phyloP scores from a whole-genome alignment of 148 eudicot genomes.

The Salicornia ramosissima region DNA sequence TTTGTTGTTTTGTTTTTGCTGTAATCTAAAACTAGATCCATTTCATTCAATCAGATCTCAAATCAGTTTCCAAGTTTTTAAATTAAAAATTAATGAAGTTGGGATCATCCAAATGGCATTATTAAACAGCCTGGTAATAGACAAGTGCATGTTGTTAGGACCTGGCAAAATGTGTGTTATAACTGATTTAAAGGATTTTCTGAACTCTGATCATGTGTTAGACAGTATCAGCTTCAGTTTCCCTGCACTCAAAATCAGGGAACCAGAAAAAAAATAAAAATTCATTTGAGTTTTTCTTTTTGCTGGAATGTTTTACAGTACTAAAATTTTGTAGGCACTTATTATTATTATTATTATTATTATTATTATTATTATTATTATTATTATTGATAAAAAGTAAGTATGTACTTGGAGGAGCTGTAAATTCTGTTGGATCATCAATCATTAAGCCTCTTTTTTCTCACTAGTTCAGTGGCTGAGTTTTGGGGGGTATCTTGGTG shows the following conservation, averaged over 20 bases:
- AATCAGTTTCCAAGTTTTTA: background rate
- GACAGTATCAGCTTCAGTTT: conserved; percentile 15
- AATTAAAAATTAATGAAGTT: conserved; percentile 12
- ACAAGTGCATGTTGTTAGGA: conserved; percentile 30
- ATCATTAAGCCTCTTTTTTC: background rate
- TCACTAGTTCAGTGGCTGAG: background rate
- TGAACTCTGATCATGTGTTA: conserved; percentile 20
- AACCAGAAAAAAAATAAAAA: background rate
- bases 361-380: background rate
- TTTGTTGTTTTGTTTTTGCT: too few relatives aligned
- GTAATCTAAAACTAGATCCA: conserved; percentile 27
- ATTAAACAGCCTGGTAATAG: conserved; percentile 31
- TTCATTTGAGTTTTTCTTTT: conserved; percentile 6
- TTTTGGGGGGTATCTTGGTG: background rate
- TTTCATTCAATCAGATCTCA: conserved; percentile 22
- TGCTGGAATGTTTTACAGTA: conserved; percentile 13
- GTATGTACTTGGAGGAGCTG: conserved; percentile 13
- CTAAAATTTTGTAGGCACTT: conserved; percentile 12
- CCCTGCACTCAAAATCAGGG: conserved; percentile 2
- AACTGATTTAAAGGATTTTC: conserved; percentile 18
- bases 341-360: too few relatives aligned
- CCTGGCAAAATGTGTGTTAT: conserved; percentile 22
- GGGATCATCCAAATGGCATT: conserved; percentile 17
- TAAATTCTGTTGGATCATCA: background rate
- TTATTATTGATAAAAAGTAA: background rate